A percentile compares a stretch with the other conserved stretches of the same genome.
phyloP scores from a whole-genome alignment of 441 rosid species.

The Populus trichocarpa region DNA sequence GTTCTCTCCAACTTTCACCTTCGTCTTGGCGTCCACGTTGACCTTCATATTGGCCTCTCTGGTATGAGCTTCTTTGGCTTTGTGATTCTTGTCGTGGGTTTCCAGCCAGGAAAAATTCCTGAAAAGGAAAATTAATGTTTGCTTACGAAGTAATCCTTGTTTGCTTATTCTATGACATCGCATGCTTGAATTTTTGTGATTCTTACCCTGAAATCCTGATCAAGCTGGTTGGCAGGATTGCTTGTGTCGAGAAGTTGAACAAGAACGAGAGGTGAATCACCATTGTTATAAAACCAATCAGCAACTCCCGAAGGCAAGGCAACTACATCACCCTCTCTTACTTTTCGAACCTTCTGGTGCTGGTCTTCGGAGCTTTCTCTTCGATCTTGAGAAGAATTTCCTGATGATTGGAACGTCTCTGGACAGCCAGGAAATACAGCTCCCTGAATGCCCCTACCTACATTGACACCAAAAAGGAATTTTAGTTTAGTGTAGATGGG shows the following conservation, averaged over 20 bases:
- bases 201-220: slow-evolving; percentile 48
- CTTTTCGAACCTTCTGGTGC: slow-evolving; percentile 61
- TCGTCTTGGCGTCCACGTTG: too few relatives aligned
- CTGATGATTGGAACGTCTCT: slow-evolving; percentile 54
- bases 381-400: not conserved
- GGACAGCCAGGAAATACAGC: slow-evolving; percentile 62
- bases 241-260: slow-evolving; percentile 46
- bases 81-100: slow-evolving; percentile 42
- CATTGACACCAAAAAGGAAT: not conserved
- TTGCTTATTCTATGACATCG: slow-evolving; percentile 11
- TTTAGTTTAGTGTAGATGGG: not conserved
- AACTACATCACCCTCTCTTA: slow-evolving; percentile 56
- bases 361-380: slow-evolving; percentile 41
- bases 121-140: not conserved
- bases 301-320: slow-evolving; percentile 58
- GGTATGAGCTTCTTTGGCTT: slow-evolving; percentile 5
- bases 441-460: slow-evolving; percentile 55
- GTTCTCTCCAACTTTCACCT: not conserved
- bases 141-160: not conserved
- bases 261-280: slow-evolving; percentile 42
- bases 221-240: slow-evolving; percentile 73
- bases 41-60: not conserved
- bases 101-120: slow-evolving; percentile 67
- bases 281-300: slow-evolving; percentile 70
- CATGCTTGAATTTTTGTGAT: not conserved